Evolutionary conservation across 176 grass and related monocot genomes (phyloP).

Genomic region (Hsuehochloa calcarea): DNA sequence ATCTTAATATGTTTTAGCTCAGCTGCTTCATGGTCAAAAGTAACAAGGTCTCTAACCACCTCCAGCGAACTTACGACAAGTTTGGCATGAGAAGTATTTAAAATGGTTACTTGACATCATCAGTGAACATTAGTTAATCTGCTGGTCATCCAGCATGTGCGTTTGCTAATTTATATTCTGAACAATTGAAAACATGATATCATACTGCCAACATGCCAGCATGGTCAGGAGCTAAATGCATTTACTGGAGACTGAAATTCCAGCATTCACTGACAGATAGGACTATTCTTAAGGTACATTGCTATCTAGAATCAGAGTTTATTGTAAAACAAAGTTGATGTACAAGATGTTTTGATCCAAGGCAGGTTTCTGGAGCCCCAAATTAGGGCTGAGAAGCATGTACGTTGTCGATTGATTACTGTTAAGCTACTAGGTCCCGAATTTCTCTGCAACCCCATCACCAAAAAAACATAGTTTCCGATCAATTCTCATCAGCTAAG

Average conservation of each 20-base stretch:
- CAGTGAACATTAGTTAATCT: background rate
- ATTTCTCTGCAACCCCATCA: slow-evolving; percentile 36
- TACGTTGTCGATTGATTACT: slow-evolving; percentile 33
- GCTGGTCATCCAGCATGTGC: background rate
- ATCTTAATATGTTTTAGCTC: no score
- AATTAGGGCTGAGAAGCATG: slow-evolving; percentile 46
- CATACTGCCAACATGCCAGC: background rate
- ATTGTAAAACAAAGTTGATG: slow-evolving; percentile 2
- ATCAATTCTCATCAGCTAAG: slow-evolving; percentile 32
- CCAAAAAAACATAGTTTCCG: slow-evolving; percentile 7
- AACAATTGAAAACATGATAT: background rate
- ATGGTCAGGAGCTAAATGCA: slow-evolving; percentile 1
- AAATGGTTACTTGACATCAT: background rate
- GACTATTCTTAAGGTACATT: background rate
- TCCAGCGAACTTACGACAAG: background rate
- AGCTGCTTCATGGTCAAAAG: background rate
- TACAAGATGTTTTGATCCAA: slow-evolving; percentile 36
- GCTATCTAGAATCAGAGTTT: slow-evolving; percentile 31
- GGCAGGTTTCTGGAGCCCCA: slow-evolving; percentile 35
- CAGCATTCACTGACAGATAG: background rate
- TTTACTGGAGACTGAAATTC: background rate
- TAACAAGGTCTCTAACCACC: background rate
- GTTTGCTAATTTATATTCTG: background rate
- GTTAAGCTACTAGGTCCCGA: slow-evolving; percentile 11
- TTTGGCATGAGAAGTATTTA: background rate